Evolutionary conservation across 352 stramenopile species (phyloP), one percentile per base, ranked within the genome.

Genomic region (Pythium oligandrum): DNA sequence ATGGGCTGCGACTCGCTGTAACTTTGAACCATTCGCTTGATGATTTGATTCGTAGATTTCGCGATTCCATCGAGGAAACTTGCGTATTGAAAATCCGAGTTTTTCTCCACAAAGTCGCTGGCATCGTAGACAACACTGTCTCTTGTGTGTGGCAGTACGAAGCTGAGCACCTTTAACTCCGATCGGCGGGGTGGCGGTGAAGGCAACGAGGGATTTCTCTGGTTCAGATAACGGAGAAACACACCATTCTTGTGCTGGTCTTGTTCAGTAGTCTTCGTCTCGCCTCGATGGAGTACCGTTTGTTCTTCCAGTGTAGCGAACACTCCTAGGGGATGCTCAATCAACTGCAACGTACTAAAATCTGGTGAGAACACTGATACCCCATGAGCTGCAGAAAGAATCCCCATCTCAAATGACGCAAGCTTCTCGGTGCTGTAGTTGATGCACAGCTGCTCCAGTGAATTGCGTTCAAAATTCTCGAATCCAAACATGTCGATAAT

Each of bases 381-480:
- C 17, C 17, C 17, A 26, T 26, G 17, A 26, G 17, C 17, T 26
- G 17, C 17, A 26, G 17, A 26, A 26, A 26, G 17, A 48, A 32
- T 32, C 43, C 43, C 9, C 17, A 31, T 40, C 31, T 88, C 75
- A 8, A 63, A 72, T 4, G 55, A 57, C 26, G 80, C 80, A 7
- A 92, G 66, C 44, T 90, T 92, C 34, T 92, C 81, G n/a, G 71
- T 90, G 57, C 88, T 52, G 57, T 87, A 92, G 50, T 92, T 92
- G 52, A 92, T 88, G 44, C 78, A 90, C 0, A 92, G 66, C 48
- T 92, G 81, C 64, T 86, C 81, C 37, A 90, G 64, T 26, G 81
- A 92, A 57, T 90, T 90, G 33, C 57, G 49, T 26, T 50, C 10
- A n/a, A 92, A 65, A 49, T 80, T 71, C 63, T 92, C 81, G 44